phyloP scores from a whole-genome alignment of 2,329 filamentous ascomycete species.

The Alternaria postmessia region DNA sequence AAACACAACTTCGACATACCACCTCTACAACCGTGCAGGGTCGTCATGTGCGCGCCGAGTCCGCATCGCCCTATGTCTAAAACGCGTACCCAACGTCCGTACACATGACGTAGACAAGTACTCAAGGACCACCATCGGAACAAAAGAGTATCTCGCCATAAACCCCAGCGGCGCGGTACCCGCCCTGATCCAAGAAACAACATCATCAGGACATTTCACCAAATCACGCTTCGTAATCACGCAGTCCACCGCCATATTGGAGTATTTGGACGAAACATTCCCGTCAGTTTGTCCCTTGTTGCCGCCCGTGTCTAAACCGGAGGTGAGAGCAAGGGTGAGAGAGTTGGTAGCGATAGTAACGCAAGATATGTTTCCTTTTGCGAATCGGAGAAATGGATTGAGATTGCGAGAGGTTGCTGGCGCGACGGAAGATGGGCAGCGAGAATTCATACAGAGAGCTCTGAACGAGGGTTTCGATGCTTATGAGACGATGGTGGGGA shows the following conservation, averaged over 20 bases:
- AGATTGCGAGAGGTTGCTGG: constrained; percentile 55
- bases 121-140: constrained; percentile 53
- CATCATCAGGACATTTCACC: constrained; percentile 52
- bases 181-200: constrained; percentile 50
- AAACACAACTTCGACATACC: constrained; percentile 17
- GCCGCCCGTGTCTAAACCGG: constrained; percentile 53
- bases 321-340: constrained; percentile 60
- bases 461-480: constrained; percentile 64
- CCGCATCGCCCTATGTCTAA: constrained; percentile 67
- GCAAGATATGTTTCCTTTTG: constrained; percentile 67
- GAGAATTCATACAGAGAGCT: constrained; percentile 33
- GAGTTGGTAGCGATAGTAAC: constrained; percentile 64
- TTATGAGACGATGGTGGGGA: constrained; percentile 59
- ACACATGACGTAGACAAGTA: constrained; percentile 64
- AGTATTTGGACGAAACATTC: neutral
- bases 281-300: neutral
- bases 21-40: constrained; percentile 68
- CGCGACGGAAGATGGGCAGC: constrained; percentile 28
- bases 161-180: constrained; percentile 56
- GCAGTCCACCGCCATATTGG: neutral
- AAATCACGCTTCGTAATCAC: neutral
- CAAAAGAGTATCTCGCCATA: constrained; percentile 61
- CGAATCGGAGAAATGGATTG: constrained; percentile 64
- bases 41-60: constrained; percentile 70
- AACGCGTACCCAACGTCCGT: constrained; percentile 51